Conservation (phyloP, 208 protist species). For the Leishmania mexicana region DNA sequence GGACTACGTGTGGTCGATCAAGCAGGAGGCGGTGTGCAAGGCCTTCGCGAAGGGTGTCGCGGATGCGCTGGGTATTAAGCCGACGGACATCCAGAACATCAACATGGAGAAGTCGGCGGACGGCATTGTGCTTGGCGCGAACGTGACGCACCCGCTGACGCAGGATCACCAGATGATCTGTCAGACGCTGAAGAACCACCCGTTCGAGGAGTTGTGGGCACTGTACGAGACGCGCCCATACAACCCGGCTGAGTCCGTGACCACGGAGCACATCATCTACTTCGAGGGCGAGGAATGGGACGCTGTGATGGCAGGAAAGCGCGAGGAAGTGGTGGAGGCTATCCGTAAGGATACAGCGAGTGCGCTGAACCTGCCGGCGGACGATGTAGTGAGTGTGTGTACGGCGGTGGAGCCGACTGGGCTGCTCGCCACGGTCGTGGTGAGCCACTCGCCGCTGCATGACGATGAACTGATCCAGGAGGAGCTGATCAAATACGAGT, state of each 20-base stretch:
- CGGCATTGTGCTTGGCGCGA: slow-evolving; percentile 1
- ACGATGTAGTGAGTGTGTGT: slow-evolving; percentile 32
- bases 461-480: slow-evolving; percentile 45
- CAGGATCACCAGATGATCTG: slow-evolving; percentile 39
- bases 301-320: slow-evolving; percentile 28
- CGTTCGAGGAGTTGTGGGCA: slow-evolving; percentile 47
- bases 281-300: slow-evolving; percentile 74
- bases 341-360: slow-evolving; percentile 42
- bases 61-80: slow-evolving; percentile 12
- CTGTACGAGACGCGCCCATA: slow-evolving; percentile 50
- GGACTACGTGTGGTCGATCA: slow-evolving; percentile 38
- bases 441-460: slow-evolving; percentile 45
- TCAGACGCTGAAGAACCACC: slow-evolving; percentile 33
- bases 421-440: slow-evolving; percentile 25
- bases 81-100: slow-evolving; percentile 9
- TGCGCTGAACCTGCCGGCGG: slow-evolving; percentile 31
- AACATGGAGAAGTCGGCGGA: slow-evolving; percentile 1
- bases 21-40: slow-evolving; percentile 26
- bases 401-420: slow-evolving; percentile 16
- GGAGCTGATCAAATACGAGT: slow-evolving; percentile 44
- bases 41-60: slow-evolving; percentile 41
- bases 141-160: slow-evolving; percentile 32
- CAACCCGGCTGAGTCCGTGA: slow-evolving; percentile 31
- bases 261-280: slow-evolving; percentile 25
- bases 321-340: slow-evolving; percentile 32